phyloP scores from a whole-genome alignment of 257 asterid species.

The Scutellaria galericulata region DNA sequence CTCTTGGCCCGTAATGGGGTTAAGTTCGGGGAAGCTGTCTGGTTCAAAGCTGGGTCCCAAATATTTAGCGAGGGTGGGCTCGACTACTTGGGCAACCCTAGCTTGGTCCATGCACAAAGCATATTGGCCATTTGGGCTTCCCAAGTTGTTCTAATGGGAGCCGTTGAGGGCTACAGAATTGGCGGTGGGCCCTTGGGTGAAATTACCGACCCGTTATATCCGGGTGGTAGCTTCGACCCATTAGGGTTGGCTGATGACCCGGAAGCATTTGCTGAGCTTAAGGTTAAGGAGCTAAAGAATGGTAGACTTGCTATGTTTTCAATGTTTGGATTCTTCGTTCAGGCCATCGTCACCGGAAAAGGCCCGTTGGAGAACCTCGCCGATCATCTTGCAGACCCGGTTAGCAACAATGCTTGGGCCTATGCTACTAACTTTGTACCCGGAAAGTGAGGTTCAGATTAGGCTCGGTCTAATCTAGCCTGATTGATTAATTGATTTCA shows the following conservation, averaged over 20 bases:
- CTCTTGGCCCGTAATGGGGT: conserved; percentile 70
- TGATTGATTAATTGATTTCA: background rate
- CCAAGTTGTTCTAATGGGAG: conserved; percentile 68
- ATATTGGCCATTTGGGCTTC: conserved; percentile 71
- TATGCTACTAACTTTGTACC: conserved; percentile 56
- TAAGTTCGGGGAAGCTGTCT: conserved; percentile 55
- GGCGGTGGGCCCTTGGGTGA: conserved; percentile 62
- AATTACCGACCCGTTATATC: conserved; percentile 53
- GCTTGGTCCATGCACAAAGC: conserved; percentile 69
- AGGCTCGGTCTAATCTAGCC: too few relatives aligned
- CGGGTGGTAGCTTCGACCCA: conserved; percentile 62
- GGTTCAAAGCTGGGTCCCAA: conserved; percentile 73
- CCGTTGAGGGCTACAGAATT: conserved; percentile 65
- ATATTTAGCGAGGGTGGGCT: conserved; percentile 73
- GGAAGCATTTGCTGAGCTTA: conserved; percentile 64
- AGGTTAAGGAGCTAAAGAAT: conserved; percentile 67
- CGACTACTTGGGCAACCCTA: conserved; percentile 73
- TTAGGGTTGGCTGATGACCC: conserved; percentile 59
- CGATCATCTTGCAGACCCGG: conserved; percentile 59
- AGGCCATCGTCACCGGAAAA: conserved; percentile 60
- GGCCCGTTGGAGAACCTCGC: conserved; percentile 62
- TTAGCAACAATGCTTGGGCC: conserved; percentile 62
- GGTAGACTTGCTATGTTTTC: conserved; percentile 71
- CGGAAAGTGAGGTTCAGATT: conserved; percentile 39
- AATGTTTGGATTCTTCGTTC: conserved; percentile 68